Percentiles rank a stretch among this genome's conserved stretches.
Conservation (phyloP, 2,329 filamentous ascomycete genomes). For the Chaetomium strumarium region DNA sequence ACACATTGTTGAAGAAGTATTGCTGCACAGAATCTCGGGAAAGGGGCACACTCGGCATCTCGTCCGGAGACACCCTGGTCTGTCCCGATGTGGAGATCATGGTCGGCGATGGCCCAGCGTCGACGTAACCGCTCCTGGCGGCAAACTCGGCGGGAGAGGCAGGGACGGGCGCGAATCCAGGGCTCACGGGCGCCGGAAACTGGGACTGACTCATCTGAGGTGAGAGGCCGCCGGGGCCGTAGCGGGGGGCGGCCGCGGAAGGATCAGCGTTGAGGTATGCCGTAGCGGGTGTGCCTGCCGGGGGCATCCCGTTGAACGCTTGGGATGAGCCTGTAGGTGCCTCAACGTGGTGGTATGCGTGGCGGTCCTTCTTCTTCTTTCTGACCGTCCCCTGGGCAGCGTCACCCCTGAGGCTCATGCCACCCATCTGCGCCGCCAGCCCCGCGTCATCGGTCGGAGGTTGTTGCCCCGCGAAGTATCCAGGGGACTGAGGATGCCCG, state of each 20-base stretch:
- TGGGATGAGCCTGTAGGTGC: slow-evolving; percentile 61
- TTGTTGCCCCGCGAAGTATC: slow-evolving; percentile 30
- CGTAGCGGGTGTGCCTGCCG: slow-evolving; percentile 48
- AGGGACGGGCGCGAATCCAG: slow-evolving; percentile 44
- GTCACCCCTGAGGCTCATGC: slow-evolving; percentile 57
- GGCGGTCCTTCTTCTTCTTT: slow-evolving; percentile 89
- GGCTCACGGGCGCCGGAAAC: slow-evolving; percentile 55
- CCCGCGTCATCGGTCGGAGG: slow-evolving; percentile 37
- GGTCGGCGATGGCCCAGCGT: slow-evolving; percentile 36
- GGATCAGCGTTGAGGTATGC: slow-evolving; percentile 54
- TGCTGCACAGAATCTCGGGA: slow-evolving; percentile 77
- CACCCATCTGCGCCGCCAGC: slow-evolving; percentile 69
- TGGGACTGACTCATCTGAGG: slow-evolving; percentile 56
- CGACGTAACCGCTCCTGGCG: slow-evolving; percentile 34
- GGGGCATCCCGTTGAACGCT: slow-evolving; percentile 63
- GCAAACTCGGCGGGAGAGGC: slow-evolving; percentile 42
- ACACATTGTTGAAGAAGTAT: slow-evolving; percentile 80
- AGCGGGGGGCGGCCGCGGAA: slow-evolving; percentile 40
- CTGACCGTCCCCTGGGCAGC: slow-evolving; percentile 42
- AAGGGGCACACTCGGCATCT: slow-evolving; percentile 83
- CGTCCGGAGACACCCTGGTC: slow-evolving; percentile 78
- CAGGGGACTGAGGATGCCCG: slow-evolving; percentile 26
- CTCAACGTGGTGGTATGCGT: slow-evolving; percentile 85
- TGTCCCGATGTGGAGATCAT: slow-evolving; percentile 58
- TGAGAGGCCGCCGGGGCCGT: slow-evolving; percentile 40